phyloP scores from a whole-genome alignment of 2,329 filamentous ascomycete genomes.

The Lasiodiplodia sp. region DNA sequence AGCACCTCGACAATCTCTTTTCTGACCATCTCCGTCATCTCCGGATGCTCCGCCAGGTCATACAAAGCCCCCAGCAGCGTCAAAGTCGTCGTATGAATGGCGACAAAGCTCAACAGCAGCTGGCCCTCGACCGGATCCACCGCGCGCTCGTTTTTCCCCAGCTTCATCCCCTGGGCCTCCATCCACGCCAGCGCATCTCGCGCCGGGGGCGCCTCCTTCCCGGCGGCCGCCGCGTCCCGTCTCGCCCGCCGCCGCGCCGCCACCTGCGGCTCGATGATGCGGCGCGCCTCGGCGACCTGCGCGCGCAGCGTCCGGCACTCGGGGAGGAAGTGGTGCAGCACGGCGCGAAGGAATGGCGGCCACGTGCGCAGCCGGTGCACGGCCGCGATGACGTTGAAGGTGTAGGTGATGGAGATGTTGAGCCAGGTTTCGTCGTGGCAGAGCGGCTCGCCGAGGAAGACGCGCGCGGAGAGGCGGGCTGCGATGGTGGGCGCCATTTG shows the following conservation, averaged over 20 bases:
- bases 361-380: slow-evolving; percentile 44
- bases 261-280: slow-evolving; percentile 47
- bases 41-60: slow-evolving; percentile 37
- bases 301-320: slow-evolving; percentile 41
- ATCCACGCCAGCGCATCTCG: slow-evolving; percentile 38
- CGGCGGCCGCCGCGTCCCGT: slow-evolving; percentile 32
- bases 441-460: slow-evolving; percentile 47
- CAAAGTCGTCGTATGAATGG: slow-evolving; percentile 39
- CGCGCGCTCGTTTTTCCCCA: no score
- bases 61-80: slow-evolving; percentile 36
- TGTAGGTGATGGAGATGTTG: slow-evolving; percentile 44
- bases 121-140: no score
- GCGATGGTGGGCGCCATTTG: slow-evolving; percentile 49
- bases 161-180: slow-evolving; percentile 4
- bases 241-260: slow-evolving; percentile 34
- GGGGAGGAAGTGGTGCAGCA: slow-evolving; percentile 46
- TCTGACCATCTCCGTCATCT: slow-evolving; percentile 37
- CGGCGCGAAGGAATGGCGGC: slow-evolving; percentile 45
- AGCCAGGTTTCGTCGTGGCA: slow-evolving; percentile 52
- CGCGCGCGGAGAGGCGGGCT: slow-evolving; percentile 40
- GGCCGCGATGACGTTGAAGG: slow-evolving; percentile 45
- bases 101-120: background rate
- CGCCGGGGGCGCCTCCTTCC: slow-evolving; percentile 35
- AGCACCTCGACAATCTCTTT: slow-evolving; percentile 39
- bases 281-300: slow-evolving; percentile 41